Conservation (phyloP, 345 rosid genomes). For the Brassica juncea region DNA sequence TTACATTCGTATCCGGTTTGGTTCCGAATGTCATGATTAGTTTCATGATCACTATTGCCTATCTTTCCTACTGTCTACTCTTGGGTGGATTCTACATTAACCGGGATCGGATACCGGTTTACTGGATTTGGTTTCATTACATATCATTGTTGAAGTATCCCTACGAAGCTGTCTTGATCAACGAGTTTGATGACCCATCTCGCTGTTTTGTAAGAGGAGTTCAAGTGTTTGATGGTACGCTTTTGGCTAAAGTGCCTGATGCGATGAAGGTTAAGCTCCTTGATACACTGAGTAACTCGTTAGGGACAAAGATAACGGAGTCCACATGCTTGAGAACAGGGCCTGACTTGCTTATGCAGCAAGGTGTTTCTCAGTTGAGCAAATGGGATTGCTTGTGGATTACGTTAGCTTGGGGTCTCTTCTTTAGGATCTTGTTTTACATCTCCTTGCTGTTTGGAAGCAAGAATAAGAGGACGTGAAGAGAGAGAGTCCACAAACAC, state of each 20-base stretch:
- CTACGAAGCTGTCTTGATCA: constrained; percentile 40
- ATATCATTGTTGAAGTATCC: constrained; percentile 41
- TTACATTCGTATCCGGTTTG: constrained; percentile 51
- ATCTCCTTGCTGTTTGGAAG: constrained; percentile 44
- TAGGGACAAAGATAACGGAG: constrained; percentile 40
- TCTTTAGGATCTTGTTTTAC: constrained; percentile 46
- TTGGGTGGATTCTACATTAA: constrained; percentile 43
- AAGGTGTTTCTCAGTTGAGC: constrained; percentile 41
- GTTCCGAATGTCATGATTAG: constrained; percentile 48
- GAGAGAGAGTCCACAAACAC: background rate
- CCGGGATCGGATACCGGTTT: constrained; percentile 41
- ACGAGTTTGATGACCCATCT: constrained; percentile 40
- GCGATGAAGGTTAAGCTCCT: constrained; percentile 37
- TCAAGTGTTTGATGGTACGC: constrained; percentile 40
- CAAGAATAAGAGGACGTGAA: constrained; percentile 51
- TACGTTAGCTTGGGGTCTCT: constrained; percentile 45
- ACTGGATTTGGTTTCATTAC: constrained; percentile 50
- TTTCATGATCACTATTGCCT: constrained; percentile 47
- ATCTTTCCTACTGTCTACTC: constrained; percentile 48
- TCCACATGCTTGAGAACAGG: constrained; percentile 45
- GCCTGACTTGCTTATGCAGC: constrained; percentile 37
- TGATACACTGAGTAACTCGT: constrained; percentile 31
- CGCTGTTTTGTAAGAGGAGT: constrained; percentile 41
- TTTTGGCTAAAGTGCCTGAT: constrained; percentile 27
- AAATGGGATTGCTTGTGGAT: constrained; percentile 48